A percentile compares a stretch with the other conserved stretches of the same genome.
Evolutionary conservation across 2,329 filamentous ascomycete species (phyloP).

Genomic region (Myriosclerotinia duriaeana): DNA sequence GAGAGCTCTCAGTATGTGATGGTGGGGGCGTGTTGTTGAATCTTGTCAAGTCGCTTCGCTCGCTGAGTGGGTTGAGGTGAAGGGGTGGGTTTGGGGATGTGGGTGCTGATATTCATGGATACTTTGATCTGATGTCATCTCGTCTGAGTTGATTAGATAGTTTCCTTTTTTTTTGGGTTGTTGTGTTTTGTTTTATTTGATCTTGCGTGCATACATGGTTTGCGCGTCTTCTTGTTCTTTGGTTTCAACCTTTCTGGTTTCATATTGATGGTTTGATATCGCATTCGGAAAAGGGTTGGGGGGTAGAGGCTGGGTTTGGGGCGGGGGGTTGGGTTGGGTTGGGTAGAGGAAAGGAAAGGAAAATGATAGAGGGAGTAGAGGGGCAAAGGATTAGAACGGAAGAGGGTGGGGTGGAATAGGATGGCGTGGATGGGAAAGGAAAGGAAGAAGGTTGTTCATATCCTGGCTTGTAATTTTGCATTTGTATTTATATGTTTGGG

Average conservation of each 20-base stretch:
- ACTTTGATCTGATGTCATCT: neutral
- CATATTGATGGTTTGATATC: neutral
- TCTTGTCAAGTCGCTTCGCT: neutral
- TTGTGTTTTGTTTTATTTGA: too few relatives aligned
- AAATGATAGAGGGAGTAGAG: neutral
- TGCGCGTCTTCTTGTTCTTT: neutral
- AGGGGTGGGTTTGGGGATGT: neutral
- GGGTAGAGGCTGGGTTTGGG: neutral
- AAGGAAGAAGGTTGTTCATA: slow-evolving; percentile 15
- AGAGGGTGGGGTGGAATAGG: neutral
- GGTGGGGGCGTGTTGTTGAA: neutral
- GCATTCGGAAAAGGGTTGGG: neutral
- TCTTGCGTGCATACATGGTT: slow-evolving; percentile 11
- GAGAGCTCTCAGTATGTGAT: slow-evolving; percentile 44
- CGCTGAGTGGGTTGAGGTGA: neutral
- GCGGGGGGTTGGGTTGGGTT: neutral
- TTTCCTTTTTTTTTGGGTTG: neutral
- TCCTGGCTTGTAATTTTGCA: neutral
- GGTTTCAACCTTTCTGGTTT: neutral
- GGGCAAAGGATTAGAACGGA: neutral
- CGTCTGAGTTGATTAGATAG: neutral
- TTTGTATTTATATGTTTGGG: slow-evolving; percentile 24
- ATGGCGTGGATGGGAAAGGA: neutral
- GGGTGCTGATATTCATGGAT: too few relatives aligned
- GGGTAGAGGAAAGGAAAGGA: neutral